Conservation (phyloP, 1,139 yeast genomes). For the Yamadazyma dushanensis region DNA sequence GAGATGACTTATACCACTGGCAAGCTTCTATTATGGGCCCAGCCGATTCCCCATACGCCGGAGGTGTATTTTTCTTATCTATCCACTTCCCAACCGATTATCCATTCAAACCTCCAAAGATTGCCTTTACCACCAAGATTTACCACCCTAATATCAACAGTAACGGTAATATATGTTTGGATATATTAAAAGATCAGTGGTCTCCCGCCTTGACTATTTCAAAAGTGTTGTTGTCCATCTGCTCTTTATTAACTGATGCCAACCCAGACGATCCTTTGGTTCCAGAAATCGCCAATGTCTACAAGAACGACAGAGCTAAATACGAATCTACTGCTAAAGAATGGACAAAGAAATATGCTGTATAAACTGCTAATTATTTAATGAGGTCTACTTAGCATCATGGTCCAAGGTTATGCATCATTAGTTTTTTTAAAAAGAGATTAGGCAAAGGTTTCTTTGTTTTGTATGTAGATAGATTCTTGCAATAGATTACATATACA, state of each 20-base stretch:
- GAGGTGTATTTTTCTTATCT: constrained; percentile 88
- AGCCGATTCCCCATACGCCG: constrained; percentile 89
- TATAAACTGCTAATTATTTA: constrained; percentile 35
- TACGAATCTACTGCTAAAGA: constrained; percentile 97
- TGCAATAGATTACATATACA: constrained; percentile 4
- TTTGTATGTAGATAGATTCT: constrained; percentile 5
- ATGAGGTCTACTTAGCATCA: constrained; percentile 3
- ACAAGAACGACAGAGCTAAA: constrained; percentile 90
- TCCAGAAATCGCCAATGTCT: constrained; percentile 96
- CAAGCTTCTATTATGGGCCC: constrained; percentile 98
- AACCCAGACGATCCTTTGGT: constrained; percentile 99
- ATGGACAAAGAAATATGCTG: constrained; percentile 98
- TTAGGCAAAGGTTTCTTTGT: not conserved
- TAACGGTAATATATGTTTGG: constrained; percentile 84
- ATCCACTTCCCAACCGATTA: constrained; percentile 95
- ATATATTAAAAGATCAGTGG: constrained; percentile 87
- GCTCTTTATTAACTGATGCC: constrained; percentile 92
- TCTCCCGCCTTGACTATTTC: constrained; percentile 90
- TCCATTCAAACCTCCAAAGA: constrained; percentile 93
- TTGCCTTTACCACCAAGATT: constrained; percentile 85
- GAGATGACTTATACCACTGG: constrained; percentile 95
- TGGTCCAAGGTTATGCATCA: constrained; percentile 4
- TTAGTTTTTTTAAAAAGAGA: constrained; percentile 1
- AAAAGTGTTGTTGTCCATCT: constrained; percentile 83
- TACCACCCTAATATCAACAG: constrained; percentile 91